Conservation (phyloP, 805 yeast genomes). For the Clavispora asparagi region DNA sequence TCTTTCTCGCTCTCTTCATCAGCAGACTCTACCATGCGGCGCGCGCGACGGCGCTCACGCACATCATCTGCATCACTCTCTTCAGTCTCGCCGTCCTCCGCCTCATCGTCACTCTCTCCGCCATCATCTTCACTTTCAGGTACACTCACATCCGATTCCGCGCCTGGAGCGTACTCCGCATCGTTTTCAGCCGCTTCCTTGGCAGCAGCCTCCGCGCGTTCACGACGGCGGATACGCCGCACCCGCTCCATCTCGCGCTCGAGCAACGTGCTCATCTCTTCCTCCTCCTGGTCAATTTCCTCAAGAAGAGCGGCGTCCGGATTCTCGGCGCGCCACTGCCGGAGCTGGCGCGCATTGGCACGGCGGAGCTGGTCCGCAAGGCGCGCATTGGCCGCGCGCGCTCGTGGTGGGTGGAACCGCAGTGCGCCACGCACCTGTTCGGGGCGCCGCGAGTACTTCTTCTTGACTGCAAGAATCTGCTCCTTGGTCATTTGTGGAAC, state of each 20-base stretch:
- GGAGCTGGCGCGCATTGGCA: constrained; percentile 43
- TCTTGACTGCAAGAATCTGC: constrained; percentile 26
- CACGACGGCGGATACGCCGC: constrained; percentile 30
- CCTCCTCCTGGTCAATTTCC: constrained; percentile 40
- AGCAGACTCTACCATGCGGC: constrained; percentile 7
- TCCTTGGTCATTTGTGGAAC: constrained; percentile 32
- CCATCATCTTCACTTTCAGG: constrained; percentile 13
- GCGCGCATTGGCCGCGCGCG: constrained; percentile 12
- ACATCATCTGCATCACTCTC: background rate
- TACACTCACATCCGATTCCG: constrained; percentile 14
- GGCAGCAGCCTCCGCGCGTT: constrained; percentile 15
- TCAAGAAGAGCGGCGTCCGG: constrained; percentile 24
- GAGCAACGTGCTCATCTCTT: constrained; percentile 39
- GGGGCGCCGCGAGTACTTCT: constrained; percentile 24
- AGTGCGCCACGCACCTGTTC: background rate
- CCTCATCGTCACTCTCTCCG: background rate
- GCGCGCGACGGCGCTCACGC: background rate
- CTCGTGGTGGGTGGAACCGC: constrained; percentile 2
- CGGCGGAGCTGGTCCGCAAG: constrained; percentile 34
- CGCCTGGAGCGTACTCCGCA: constrained; percentile 17
- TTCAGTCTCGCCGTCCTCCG: background rate
- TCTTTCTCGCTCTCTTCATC: constrained; percentile 7
- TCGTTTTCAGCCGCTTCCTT: constrained; percentile 31
- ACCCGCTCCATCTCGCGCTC: constrained; percentile 50
- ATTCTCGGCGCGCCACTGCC: constrained; percentile 15